Evolutionary conservation across 495 filamentous ascomycete species (phyloP), one percentile per base, ranked within the genome.

Genomic region (Platismatia glauca): DNA sequence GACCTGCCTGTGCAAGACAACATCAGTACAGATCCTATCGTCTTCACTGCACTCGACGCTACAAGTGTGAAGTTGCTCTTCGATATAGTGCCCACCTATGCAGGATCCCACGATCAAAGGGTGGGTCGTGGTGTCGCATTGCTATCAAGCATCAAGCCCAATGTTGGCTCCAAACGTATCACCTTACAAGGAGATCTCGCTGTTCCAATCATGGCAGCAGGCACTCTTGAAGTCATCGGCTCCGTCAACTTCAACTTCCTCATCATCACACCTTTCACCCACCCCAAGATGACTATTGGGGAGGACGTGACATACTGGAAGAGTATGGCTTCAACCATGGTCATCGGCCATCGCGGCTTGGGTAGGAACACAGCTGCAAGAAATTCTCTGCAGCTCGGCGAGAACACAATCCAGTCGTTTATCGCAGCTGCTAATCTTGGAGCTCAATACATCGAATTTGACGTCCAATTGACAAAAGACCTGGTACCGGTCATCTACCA

Each of bases 401-500:
- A 98, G 74, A 98, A 98, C 73, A 97, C 94, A 0, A 75, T 96
- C 12, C 85, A 89, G 71, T 97, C 95, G 0, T 97, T 99, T 75
- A 95, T 97, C 69, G 88, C 93, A 7, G 95, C 95, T 0, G 91
- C 93, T 3, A 97, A 96, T 64, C 77, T 97, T 33, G 95, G 94
- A 5, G 92, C 92, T 2, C 85, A 86, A 22, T 95, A 95, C 70
- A 91, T 97, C 60, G 92, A 97, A 57, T 64, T 88, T 69, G 94
- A 98, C 70, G 94, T 99, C 4, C 95, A 99, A 71, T 79, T 99
- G 55, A 99, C 95, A 22, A 99, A 99, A 70, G 95, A 99, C 71
- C 92, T 94, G 73, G 91, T 99, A 11, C 95, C 95, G 22, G 92
- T 99, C 68, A 96, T 99, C 68, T 99, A 99, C 72, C 95, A 99